Conservation (phyloP, 176 grass and related monocot species). For the Raddia guianensis region DNA sequence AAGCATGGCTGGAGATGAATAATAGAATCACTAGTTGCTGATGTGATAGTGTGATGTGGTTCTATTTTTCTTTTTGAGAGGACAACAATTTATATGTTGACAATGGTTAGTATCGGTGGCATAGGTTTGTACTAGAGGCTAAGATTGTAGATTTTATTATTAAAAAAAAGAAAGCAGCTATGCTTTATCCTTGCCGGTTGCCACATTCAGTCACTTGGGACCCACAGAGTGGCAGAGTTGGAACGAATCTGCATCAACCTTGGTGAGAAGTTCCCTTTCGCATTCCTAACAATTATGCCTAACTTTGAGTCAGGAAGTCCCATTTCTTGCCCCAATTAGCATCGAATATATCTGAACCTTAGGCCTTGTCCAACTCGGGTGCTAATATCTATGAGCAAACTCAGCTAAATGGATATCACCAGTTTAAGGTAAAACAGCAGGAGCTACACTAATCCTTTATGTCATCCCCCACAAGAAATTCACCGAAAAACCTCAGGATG, state of each 20-base stretch:
- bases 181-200: neutral
- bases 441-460: neutral
- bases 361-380: neutral
- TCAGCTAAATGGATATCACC: neutral
- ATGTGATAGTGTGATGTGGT: too few species aligned
- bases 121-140: too few species aligned
- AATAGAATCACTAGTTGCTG: too few species aligned
- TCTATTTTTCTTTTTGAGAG: too few species aligned
- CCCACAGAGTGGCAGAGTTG: neutral
- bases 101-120: too few species aligned
- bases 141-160: too few species aligned
- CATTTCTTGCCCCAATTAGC: constrained; percentile 33
- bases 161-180: neutral
- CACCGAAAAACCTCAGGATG: constrained; percentile 24
- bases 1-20: too few species aligned
- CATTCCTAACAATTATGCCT: constrained; percentile 8
- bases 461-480: neutral
- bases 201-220: neutral
- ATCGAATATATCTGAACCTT: constrained; percentile 28
- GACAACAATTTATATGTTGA: too few species aligned
- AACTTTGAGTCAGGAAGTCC: constrained; percentile 14
- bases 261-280: neutral
- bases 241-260: neutral
- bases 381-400: constrained; percentile 28
- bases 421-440: neutral